phyloP scores from a whole-genome alignment of 1,284 basidiomycete genomes.

The Gymnopus androsaceus region DNA sequence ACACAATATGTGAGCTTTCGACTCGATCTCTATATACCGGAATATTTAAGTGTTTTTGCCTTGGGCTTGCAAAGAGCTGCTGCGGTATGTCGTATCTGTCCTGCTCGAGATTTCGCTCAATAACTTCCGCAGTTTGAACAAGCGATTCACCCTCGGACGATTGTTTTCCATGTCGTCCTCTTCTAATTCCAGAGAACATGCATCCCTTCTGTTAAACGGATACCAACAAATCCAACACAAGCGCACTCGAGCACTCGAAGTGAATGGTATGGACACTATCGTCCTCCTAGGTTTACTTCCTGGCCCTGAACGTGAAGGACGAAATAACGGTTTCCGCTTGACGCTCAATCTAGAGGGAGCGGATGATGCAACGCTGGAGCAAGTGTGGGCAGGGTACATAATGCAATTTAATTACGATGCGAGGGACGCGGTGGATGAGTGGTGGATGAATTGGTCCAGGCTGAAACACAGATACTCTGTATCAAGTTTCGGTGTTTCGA shows the following conservation, averaged over 20 bases:
- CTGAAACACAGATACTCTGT: too few relatives aligned
- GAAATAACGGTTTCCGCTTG: constrained; percentile 16
- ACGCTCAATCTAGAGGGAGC: constrained; percentile 17
- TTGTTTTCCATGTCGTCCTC: constrained; percentile 19
- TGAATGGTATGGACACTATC: constrained; percentile 12
- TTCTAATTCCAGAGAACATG: constrained; percentile 10
- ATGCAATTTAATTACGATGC: too few relatives aligned
- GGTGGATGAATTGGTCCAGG: too few relatives aligned
- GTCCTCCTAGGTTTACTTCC: constrained; percentile 14
- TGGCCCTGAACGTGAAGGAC: constrained; percentile 19
- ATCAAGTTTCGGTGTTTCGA: too few relatives aligned
- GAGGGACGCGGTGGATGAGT: too few relatives aligned
- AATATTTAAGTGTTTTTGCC: neutral
- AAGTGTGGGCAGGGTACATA: constrained; percentile 17
- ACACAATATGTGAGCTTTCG: constrained; percentile 19
- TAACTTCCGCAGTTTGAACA: constrained; percentile 19
- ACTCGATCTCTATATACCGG: neutral
- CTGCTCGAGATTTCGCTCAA: too few relatives aligned
- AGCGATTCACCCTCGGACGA: constrained; percentile 20
- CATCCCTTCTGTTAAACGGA: constrained; percentile 18
- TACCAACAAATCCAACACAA: constrained; percentile 16
- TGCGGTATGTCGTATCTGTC: neutral
- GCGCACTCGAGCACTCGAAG: constrained; percentile 16
- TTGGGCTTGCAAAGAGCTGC: constrained; percentile 1
- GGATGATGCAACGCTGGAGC: constrained; percentile 18